Evolutionary conservation across 106 monocot genomes (phyloP).

Genomic region (Dendrobium officinale): DNA sequence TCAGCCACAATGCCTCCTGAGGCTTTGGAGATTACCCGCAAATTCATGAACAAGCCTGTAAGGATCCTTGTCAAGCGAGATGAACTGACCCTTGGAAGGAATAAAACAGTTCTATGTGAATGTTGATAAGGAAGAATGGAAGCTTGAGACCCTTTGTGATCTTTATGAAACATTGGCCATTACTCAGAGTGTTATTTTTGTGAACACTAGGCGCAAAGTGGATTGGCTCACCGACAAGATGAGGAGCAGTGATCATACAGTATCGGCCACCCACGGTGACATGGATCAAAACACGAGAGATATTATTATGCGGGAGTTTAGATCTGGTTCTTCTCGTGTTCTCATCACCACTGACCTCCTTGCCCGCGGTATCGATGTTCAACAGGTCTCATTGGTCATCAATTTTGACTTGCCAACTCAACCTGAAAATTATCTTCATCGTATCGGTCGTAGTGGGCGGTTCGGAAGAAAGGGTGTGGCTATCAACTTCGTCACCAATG

Average conservation of each 20-base stretch:
- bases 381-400: conserved; percentile 27
- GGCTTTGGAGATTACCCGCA: conserved; percentile 39
- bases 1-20: conserved; percentile 29
- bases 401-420: conserved; percentile 28
- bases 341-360: conserved; percentile 32
- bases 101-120: conserved; percentile 28
- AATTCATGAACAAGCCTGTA: conserved; percentile 49
- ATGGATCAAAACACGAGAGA: conserved; percentile 33
- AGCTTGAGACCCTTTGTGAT: conserved; percentile 21
- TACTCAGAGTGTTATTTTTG: conserved; percentile 48
- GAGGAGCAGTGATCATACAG: conserved; percentile 39
- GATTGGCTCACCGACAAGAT: conserved; percentile 48
- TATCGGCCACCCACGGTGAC: conserved; percentile 25
- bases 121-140: conserved; percentile 15
- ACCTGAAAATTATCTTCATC: conserved; percentile 20
- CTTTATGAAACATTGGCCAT: conserved; percentile 36
- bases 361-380: conserved; percentile 22
- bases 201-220: conserved; percentile 41
- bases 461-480: conserved; percentile 27
- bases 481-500: conserved; percentile 20
- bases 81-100: conserved; percentile 47
- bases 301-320: conserved; percentile 32
- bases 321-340: conserved; percentile 30
- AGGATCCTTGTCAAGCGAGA: conserved; percentile 45
- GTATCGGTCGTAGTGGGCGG: conserved; percentile 18